Evolutionary conservation across 352 stramenopile genomes (phyloP), one percentile per base, ranked within the genome.

Genomic region (Phytopythium sindhum): DNA sequence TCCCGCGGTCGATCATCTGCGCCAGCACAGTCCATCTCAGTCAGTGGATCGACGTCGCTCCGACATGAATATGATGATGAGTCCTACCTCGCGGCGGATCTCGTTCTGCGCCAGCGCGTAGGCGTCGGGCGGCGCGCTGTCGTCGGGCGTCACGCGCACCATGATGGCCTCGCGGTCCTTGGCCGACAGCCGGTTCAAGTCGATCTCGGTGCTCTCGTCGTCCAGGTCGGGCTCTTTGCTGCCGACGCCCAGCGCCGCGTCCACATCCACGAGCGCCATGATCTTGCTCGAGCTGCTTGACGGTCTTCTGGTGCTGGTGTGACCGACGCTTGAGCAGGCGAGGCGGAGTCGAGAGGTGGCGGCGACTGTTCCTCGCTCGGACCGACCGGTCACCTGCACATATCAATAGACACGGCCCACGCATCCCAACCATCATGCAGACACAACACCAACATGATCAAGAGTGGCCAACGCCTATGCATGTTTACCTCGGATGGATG

Each of bases 71-170:
- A 41, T 9, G 67, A 33, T 45, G 24, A 26, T 6, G 35, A 7
- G 11, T n/a, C n/a, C 9, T 64, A 89, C 80, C 70, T 93, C 84
- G 51, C 84, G 84, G 1, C 84, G 84, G 66, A 93, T 91, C 61
- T 93, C 84, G 60, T 91, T 93, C 66, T 93, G 84, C 17, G 81
- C 78, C 17, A 93, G 74, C 24, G 81, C 71, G 60, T 90, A 93
- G 0, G 84, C 82, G 57, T 91, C 84, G 2, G 80, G 65, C 54
- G 83, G 85, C 23, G 70, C 62, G 59, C 78, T 90, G 59, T 91
- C 79, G 63, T 91, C 81, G 11, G 83, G 81, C 24, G 74, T 80
- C 60, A 92, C 80, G 29, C 83, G 80, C 26, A 76, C 68, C 64
- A 93, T 63, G 63, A 93, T 91, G 41, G 83, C 81, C 17, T 94